Conservation (phyloP, 176 grass and related monocot species). For the Themeda triandra region DNA sequence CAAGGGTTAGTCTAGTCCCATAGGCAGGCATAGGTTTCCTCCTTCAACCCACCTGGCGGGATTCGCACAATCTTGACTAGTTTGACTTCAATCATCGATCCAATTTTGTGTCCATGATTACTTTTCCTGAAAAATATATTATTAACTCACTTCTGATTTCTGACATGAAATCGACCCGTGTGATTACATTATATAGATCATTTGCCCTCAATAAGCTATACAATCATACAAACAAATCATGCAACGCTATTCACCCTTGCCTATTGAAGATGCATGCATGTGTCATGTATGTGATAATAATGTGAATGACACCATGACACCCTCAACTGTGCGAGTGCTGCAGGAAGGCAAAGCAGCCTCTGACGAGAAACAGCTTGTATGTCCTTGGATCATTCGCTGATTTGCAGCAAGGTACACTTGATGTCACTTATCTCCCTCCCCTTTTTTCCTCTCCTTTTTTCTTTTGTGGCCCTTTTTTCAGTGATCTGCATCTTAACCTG, state of each 20-base stretch:
- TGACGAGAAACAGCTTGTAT: constrained; percentile 6
- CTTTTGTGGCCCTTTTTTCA: constrained; percentile 25
- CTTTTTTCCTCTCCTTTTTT: not conserved
- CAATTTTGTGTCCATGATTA: not conserved
- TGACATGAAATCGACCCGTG: not conserved
- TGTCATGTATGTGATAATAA: not conserved
- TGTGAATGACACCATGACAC: not conserved
- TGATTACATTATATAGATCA: not conserved
- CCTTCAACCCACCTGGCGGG: not conserved
- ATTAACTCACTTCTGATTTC: not conserved
- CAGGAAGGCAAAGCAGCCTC: constrained; percentile 12
- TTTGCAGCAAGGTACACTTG: constrained; percentile 27
- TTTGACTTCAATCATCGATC: not conserved
- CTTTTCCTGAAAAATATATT: not conserved
- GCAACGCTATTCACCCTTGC: not conserved
- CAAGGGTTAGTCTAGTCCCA: not conserved
- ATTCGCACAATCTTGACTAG: not conserved
- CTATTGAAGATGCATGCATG: constrained; percentile 1
- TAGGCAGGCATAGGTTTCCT: not conserved
- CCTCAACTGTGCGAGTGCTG: not conserved
- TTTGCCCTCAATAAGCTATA: not conserved
- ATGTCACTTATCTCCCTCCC: constrained; percentile 8
- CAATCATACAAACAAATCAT: not conserved
- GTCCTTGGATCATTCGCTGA: constrained; percentile 31
- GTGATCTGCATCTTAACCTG: constrained; percentile 2